Evolutionary conservation across 139 green algal species (phyloP).

Genomic region (Coelastrella sp.): DNA sequence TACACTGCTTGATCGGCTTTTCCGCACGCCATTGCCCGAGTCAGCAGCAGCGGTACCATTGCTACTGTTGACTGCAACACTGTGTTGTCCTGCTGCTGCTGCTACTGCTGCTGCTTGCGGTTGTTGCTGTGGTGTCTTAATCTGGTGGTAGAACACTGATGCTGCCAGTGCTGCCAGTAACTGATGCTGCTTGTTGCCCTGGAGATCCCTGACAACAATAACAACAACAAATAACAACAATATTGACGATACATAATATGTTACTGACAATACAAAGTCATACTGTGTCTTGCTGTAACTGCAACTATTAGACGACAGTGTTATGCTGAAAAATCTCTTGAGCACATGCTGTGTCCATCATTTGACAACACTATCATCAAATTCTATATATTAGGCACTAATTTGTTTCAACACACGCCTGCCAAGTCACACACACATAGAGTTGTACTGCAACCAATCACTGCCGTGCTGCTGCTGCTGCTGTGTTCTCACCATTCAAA

Average conservation of each 20-base stretch:
- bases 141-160: conserved; percentile 12
- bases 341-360: too few species aligned
- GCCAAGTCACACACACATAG: too few species aligned
- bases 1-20: neutral
- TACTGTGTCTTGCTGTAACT: too few species aligned
- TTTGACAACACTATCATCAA: too few species aligned
- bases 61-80: neutral
- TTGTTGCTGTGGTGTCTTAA: neutral
- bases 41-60: neutral
- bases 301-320: too few species aligned
- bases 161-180: conserved; percentile 30
- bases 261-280: too few species aligned
- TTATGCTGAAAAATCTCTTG: too few species aligned
- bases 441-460: neutral
- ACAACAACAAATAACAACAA: too few species aligned
- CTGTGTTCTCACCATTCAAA: conserved; percentile 19
- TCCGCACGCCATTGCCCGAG: neutral
- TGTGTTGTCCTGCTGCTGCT: conserved; percentile 14
- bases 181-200: conserved; percentile 40
- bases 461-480: too few species aligned
- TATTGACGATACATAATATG: too few species aligned
- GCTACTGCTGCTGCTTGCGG: conserved; percentile 10
- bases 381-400: too few species aligned
- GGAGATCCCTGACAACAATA: conserved; percentile 11
- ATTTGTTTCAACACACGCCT: too few species aligned